Percentiles rank a stretch among this genome's conserved stretches.
Evolutionary conservation across 352 stramenopile species (phyloP).

Genomic region (Pythium guiyangense): DNA sequence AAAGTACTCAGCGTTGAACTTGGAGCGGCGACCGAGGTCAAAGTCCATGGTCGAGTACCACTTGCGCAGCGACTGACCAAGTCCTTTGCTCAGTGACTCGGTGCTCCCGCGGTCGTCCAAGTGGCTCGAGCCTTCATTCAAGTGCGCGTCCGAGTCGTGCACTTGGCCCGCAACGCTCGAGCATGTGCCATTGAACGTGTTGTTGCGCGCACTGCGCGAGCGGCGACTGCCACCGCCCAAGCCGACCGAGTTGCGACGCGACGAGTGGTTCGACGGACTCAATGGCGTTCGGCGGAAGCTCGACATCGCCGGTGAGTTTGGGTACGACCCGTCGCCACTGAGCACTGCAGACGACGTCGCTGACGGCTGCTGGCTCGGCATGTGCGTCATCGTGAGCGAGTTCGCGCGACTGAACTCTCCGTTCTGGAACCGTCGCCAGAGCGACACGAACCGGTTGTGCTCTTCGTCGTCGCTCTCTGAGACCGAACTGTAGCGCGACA

Average conservation of each 20-base stretch:
- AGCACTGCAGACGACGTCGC: slow-evolving; percentile 36
- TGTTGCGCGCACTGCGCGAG: slow-evolving; percentile 6
- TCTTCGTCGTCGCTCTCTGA: slow-evolving; percentile 73
- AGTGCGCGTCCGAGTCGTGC: slow-evolving; percentile 6
- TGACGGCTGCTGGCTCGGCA: slow-evolving; percentile 23
- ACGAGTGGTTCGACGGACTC: slow-evolving; percentile 30
- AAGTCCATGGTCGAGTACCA: slow-evolving; percentile 73
- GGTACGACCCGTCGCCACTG: slow-evolving; percentile 49
- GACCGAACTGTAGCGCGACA: slow-evolving; percentile 44
- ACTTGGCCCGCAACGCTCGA: neutral
- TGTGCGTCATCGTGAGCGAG: slow-evolving; percentile 44
- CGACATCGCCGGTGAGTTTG: slow-evolving; percentile 55
- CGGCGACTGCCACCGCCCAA: neutral
- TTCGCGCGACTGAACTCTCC: slow-evolving; percentile 65
- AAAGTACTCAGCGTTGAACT: slow-evolving; percentile 80
- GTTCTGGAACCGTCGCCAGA: slow-evolving; percentile 65
- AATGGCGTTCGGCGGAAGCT: slow-evolving; percentile 46
- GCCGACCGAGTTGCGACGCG: slow-evolving; percentile 5
- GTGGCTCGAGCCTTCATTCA: slow-evolving; percentile 2
- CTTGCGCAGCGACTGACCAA: slow-evolving; percentile 60
- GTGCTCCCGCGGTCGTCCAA: slow-evolving; percentile 23
- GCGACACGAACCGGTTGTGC: slow-evolving; percentile 51
- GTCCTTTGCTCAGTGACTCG: slow-evolving; percentile 47
- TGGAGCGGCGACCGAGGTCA: slow-evolving; percentile 69
- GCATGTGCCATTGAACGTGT: slow-evolving; percentile 6